Conservation (phyloP, 352 stramenopile genomes). For the Phytophthora boehmeriae region DNA sequence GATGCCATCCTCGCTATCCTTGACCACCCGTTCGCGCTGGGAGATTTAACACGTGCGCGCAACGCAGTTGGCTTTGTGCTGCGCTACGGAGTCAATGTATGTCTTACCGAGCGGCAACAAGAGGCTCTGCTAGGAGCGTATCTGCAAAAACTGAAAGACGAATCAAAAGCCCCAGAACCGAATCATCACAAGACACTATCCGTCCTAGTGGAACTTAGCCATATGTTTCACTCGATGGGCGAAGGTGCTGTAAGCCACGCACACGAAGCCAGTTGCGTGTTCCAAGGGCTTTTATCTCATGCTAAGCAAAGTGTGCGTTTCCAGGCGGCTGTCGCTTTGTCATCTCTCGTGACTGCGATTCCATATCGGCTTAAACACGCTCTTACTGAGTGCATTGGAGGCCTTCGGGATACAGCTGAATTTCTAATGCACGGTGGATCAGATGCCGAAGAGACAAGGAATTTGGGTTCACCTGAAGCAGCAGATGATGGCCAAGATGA, state of each 20-base stretch:
- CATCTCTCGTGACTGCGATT: constrained; percentile 69
- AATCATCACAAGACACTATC: constrained; percentile 78
- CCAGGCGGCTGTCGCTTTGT: constrained; percentile 64
- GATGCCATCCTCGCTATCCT: constrained; percentile 69
- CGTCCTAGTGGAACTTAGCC: constrained; percentile 63
- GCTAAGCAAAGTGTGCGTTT: constrained; percentile 83
- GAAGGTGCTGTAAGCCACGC: constrained; percentile 60
- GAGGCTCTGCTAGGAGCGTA: constrained; percentile 65
- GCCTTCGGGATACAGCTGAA: constrained; percentile 49
- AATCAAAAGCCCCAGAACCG: constrained; percentile 33
- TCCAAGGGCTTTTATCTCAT: constrained; percentile 57
- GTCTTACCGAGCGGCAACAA: constrained; percentile 74
- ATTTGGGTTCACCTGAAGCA: constrained; percentile 13
- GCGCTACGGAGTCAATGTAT: constrained; percentile 64
- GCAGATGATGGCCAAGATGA: constrained; percentile 36
- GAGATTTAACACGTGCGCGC: constrained; percentile 76
- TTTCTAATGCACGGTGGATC: constrained; percentile 44
- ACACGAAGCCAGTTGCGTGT: constrained; percentile 35
- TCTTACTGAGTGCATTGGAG: constrained; percentile 44
- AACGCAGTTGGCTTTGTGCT: constrained; percentile 81
- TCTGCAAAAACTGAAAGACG: constrained; percentile 54
- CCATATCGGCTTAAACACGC: constrained; percentile 66
- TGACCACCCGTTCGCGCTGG: constrained; percentile 73
- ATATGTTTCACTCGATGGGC: constrained; percentile 73
- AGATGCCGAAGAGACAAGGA: constrained; percentile 29